Conservation (phyloP, 2,329 filamentous ascomycete species). For the Xylaria sp. region DNA sequence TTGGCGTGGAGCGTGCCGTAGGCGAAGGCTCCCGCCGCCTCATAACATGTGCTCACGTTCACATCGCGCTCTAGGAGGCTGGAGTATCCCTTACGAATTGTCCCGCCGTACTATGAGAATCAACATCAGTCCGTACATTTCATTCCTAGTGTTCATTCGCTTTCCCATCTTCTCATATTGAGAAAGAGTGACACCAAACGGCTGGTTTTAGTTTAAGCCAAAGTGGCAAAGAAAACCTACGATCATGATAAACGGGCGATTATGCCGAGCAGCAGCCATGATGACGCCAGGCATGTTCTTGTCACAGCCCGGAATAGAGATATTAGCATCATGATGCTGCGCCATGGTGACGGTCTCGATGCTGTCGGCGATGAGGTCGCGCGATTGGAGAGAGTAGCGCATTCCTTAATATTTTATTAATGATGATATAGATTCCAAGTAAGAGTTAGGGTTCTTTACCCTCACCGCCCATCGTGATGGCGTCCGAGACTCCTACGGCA, state of each 20-base stretch:
- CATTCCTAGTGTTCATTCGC: neutral
- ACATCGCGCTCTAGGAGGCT: slow-evolving; percentile 79
- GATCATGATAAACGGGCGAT: slow-evolving; percentile 93
- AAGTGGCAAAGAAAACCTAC: slow-evolving; percentile 37
- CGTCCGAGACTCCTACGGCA: slow-evolving; percentile 88
- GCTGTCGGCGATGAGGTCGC: slow-evolving; percentile 93
- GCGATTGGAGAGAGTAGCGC: slow-evolving; percentile 90
- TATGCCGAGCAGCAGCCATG: slow-evolving; percentile 91
- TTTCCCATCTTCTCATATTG: no score
- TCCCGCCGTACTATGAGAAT: slow-evolving; percentile 75
- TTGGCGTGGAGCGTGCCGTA: slow-evolving; percentile 82
- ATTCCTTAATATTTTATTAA: slow-evolving; percentile 70
- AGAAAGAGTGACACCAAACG: neutral
- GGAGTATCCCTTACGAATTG: slow-evolving; percentile 88
- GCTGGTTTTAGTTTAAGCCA: neutral
- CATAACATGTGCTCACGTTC: slow-evolving; percentile 90
- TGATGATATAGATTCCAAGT: neutral
- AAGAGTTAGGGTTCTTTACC: slow-evolving; percentile 58
- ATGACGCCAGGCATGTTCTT: slow-evolving; percentile 97
- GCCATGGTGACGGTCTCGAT: slow-evolving; percentile 94
- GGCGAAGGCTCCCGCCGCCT: slow-evolving; percentile 83
- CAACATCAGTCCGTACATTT: neutral
- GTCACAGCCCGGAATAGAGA: slow-evolving; percentile 92
- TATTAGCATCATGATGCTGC: slow-evolving; percentile 92
- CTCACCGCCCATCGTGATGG: slow-evolving; percentile 95